Percentiles rank a stretch among this genome's conserved stretches.
These are phyloP conservation scores for Rhizophagus sp. DNA, from an alignment of 192 early-diverging fungal species.

Conservation along the genomic window DNA sequence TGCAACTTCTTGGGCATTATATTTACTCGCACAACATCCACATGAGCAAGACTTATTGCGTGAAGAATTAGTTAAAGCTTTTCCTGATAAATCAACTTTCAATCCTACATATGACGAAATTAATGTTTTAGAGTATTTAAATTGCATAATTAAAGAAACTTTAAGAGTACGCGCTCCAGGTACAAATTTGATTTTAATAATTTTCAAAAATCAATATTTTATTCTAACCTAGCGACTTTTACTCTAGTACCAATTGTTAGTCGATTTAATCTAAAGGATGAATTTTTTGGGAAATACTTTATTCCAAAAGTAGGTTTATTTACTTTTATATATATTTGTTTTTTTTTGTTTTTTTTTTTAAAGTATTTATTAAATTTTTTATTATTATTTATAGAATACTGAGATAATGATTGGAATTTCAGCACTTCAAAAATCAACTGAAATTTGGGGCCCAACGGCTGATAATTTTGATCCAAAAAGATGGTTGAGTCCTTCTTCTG, in stretches of 20 bases:
- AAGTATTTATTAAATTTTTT: background rate
- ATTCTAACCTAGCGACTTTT: background rate
- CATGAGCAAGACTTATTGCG: conserved; percentile 45
- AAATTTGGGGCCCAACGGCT: background rate
- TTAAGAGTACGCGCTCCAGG: conserved; percentile 49
- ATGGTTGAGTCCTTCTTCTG: conserved; percentile 46
- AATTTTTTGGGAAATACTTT: conserved; percentile 39
- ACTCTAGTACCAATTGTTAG: conserved; percentile 39
- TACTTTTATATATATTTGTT: background rate
- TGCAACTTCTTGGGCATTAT: conserved; percentile 51
- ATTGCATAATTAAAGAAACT: conserved; percentile 54
- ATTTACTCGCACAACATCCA: conserved; percentile 49
- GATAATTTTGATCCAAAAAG: conserved; percentile 54
- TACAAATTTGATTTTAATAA: background rate
- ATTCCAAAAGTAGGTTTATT: conserved; percentile 47
- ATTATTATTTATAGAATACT: background rate
- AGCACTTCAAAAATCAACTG: background rate
- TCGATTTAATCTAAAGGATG: conserved; percentile 40
- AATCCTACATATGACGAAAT: conserved; percentile 47
- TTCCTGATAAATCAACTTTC: conserved; percentile 42
- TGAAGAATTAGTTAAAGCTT: conserved; percentile 47
- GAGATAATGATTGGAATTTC: background rate
- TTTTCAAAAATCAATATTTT: background rate
- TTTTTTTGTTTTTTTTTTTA: background rate
- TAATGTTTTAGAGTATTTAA: conserved; percentile 48